A percentile compares a stretch with the other conserved stretches of the same genome.
Conservation (phyloP, 2,329 filamentous ascomycete species). For the Dactylonectria estremocensis region DNA sequence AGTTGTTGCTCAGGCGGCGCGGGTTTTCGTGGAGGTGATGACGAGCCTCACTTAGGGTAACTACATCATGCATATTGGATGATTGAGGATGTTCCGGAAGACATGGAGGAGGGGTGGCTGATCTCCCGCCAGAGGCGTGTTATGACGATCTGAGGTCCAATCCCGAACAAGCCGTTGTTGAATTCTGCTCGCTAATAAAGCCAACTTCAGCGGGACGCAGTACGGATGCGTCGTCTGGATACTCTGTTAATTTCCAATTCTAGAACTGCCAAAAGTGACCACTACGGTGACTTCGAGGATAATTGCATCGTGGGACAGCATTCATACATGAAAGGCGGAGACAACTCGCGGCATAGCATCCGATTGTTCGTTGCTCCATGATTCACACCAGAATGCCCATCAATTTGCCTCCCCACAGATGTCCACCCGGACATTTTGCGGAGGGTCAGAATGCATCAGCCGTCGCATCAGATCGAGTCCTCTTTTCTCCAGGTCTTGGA, state of each 20-base stretch:
- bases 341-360: background rate
- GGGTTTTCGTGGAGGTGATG: background rate
- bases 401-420: constrained; percentile 10
- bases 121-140: constrained; percentile 37
- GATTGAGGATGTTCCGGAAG: background rate
- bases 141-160: constrained; percentile 1
- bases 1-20: background rate
- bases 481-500: constrained; percentile 12
- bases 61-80: constrained; percentile 1
- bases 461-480: constrained; percentile 23
- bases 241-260: background rate
- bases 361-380: background rate
- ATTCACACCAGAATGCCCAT: constrained; percentile 6
- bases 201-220: background rate
- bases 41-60: background rate
- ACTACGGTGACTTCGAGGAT: background rate
- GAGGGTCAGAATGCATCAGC: constrained; percentile 17
- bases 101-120: constrained; percentile 38
- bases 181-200: constrained; percentile 1
- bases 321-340: background rate
- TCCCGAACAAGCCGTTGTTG: constrained; percentile 18
- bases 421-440: constrained; percentile 6
- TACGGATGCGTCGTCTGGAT: no score
- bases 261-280: background rate
- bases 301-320: background rate